Conservation (phyloP, 768 basidiomycete genomes). For the Phlebiopsis flavidoalba region DNA sequence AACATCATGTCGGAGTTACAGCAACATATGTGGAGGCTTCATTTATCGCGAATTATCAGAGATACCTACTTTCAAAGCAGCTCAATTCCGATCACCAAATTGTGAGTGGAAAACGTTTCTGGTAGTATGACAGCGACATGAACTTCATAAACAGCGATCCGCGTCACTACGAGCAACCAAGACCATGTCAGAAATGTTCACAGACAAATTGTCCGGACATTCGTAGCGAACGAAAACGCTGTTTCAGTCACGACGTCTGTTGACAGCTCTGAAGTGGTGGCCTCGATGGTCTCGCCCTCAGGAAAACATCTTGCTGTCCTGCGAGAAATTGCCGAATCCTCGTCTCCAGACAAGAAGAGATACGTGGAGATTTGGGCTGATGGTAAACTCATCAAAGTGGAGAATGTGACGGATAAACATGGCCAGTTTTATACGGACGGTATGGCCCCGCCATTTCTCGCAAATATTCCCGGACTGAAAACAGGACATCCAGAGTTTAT, state of each 20-base stretch:
- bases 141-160: constrained; percentile 28
- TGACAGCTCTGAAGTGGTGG: constrained; percentile 36
- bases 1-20: not conserved
- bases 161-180: constrained; percentile 40
- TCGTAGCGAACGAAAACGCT: constrained; percentile 24
- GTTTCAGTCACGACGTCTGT: constrained; percentile 24
- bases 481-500: constrained; percentile 38
- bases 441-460: constrained; percentile 14
- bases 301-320: constrained; percentile 41
- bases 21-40: not conserved
- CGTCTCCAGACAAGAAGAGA: constrained; percentile 32
- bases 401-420: constrained; percentile 56
- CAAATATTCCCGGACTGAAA: not conserved
- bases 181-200: constrained; percentile 50
- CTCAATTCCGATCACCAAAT: constrained; percentile 9
- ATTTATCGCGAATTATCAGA: constrained; percentile 6
- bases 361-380: constrained; percentile 58
- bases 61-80: constrained; percentile 9
- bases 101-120: not conserved
- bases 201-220: constrained; percentile 36
- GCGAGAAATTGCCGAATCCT: constrained; percentile 27
- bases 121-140: not conserved
- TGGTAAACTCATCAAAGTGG: constrained; percentile 35
- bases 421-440: constrained; percentile 62
- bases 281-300: constrained; percentile 38